Percentiles rank a stretch among this genome's conserved stretches.
Conservation (phyloP, 2,329 filamentous ascomycete species). For the Xylaria arbuscula region DNA sequence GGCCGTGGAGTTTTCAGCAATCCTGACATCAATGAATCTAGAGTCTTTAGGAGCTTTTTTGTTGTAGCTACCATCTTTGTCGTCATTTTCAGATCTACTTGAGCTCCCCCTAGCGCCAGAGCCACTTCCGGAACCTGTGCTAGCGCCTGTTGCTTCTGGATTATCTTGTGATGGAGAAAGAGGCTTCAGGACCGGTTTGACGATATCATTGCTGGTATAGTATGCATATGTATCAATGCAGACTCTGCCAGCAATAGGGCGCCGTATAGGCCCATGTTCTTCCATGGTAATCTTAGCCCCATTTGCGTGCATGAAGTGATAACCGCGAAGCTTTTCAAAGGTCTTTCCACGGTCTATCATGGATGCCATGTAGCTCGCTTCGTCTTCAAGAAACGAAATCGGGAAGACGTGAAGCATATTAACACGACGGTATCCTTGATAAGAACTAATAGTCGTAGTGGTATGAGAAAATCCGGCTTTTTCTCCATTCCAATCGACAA, state of each 20-base stretch:
- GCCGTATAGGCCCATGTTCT: constrained; percentile 42
- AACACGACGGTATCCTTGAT: constrained; percentile 46
- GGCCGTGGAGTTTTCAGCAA: constrained; percentile 17
- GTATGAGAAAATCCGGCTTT: constrained; percentile 45
- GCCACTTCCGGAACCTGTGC: too few relatives aligned
- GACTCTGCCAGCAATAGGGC: constrained; percentile 48
- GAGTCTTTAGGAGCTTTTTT: constrained; percentile 9
- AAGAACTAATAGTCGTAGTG: constrained; percentile 43
- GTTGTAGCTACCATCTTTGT: background rate
- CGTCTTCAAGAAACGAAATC: constrained; percentile 45
- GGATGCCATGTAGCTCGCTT: constrained; percentile 42
- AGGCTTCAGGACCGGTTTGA: constrained; percentile 47
- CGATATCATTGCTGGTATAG: constrained; percentile 48
- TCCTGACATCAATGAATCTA: constrained; percentile 26
- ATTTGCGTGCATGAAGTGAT: constrained; percentile 47
- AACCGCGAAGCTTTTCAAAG: constrained; percentile 51
- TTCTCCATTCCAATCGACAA: constrained; percentile 53
- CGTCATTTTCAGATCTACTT: background rate
- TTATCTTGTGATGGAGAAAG: constrained; percentile 32
- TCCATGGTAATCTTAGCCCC: constrained; percentile 49
- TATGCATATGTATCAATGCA: constrained; percentile 53
- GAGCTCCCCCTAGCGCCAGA: background rate
- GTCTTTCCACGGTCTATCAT: constrained; percentile 49
- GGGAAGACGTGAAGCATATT: constrained; percentile 48
- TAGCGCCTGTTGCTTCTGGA: constrained; percentile 17